These are phyloP conservation scores for Podaxis sp. DNA, from an alignment of 768 basidiomycete species.

Conservation along the genomic window DNA sequence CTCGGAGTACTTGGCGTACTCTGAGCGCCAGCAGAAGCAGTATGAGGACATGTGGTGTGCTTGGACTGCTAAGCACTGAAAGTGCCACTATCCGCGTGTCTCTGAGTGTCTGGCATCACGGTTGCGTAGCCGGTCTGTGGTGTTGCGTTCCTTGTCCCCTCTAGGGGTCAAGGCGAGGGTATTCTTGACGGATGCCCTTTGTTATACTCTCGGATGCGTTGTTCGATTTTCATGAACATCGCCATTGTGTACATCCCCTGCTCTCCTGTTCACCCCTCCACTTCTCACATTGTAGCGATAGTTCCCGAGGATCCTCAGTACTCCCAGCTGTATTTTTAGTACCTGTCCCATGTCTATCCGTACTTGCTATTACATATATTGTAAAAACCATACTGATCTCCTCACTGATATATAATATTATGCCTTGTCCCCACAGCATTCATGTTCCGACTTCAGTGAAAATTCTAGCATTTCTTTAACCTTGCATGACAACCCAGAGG, in stretches of 20 bases:
- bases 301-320: slow-evolving; percentile 10
- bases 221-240: neutral
- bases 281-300: slow-evolving; percentile 14
- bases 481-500: neutral
- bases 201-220: neutral
- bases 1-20: slow-evolving; percentile 55
- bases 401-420: no score
- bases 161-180: neutral
- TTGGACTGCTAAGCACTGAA: slow-evolving; percentile 34
- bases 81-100: neutral
- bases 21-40: slow-evolving; percentile 49
- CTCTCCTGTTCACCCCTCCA: neutral
- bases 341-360: slow-evolving; percentile 15
- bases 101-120: neutral
- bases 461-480: neutral
- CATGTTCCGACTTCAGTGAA: no score
- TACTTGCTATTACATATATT: neutral
- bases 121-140: neutral
- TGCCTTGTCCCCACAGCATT: no score
- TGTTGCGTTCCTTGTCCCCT: neutral
- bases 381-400: neutral
- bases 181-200: neutral
- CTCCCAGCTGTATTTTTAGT: slow-evolving; percentile 11
- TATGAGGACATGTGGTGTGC: slow-evolving; percentile 61
- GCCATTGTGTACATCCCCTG: neutral